These are phyloP conservation scores for Aureobasidium sp. DNA, from an alignment of 2,329 filamentous ascomycete species.

Conservation along the genomic window DNA sequence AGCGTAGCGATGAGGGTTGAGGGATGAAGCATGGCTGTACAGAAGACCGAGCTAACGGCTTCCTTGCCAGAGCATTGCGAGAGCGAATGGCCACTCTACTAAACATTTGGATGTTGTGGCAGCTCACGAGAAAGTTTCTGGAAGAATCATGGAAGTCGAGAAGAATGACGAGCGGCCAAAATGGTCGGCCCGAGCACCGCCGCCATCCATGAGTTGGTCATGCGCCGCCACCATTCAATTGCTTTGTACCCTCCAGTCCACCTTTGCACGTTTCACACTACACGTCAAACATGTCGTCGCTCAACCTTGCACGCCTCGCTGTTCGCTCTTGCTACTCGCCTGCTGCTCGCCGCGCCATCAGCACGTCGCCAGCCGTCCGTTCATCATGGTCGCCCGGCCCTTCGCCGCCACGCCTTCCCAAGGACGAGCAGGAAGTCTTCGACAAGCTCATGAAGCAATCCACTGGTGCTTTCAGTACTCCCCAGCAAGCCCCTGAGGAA, in stretches of 20 bases:
- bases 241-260: neutral
- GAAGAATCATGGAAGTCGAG: neutral
- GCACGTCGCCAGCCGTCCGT: constrained; percentile 37
- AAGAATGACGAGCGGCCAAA: constrained; percentile 6
- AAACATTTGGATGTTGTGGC: neutral
- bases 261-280: neutral
- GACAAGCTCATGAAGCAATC: constrained; percentile 73
- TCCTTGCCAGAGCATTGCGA: neutral
- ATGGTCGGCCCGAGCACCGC: constrained; percentile 4
- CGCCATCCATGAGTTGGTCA: neutral
- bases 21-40: neutral
- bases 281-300: constrained; percentile 3
- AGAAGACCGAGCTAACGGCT: neutral
- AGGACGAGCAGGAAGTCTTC: constrained; percentile 83
- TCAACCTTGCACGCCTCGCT: constrained; percentile 7
- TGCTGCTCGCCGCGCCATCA: constrained; percentile 23
- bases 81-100: neutral
- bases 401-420: constrained; percentile 75
- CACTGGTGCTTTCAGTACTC: constrained; percentile 70
- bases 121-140: neutral
- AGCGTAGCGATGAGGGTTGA: neutral
- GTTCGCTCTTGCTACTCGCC: constrained; percentile 14
- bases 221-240: neutral
- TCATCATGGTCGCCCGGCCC: constrained; percentile 42
- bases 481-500: constrained; percentile 32